phyloP scores from a whole-genome alignment of 768 basidiomycete species.

The Mycena vulgaris region DNA sequence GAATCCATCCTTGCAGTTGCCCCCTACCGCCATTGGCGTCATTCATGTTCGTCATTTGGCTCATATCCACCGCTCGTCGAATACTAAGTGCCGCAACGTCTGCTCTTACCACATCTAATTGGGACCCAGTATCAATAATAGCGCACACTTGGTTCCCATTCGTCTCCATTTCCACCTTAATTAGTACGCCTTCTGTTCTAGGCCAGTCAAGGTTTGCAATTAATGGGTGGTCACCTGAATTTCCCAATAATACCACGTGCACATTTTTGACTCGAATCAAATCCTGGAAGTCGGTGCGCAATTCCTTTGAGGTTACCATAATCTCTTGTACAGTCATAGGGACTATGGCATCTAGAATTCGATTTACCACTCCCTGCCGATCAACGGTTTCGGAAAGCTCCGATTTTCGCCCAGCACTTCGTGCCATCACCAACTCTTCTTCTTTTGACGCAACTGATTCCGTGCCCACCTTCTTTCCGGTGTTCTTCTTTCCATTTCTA shows the following conservation, averaged over 20 bases:
- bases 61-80: slow-evolving; percentile 36
- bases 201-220: neutral
- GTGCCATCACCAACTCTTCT: neutral
- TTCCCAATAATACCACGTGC: neutral
- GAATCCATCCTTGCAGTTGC: slow-evolving; percentile 39
- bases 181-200: slow-evolving; percentile 17
- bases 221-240: neutral
- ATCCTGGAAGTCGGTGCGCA: slow-evolving; percentile 18
- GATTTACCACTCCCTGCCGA: neutral
- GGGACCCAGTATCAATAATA: slow-evolving; percentile 48
- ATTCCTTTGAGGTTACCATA: slow-evolving; percentile 18
- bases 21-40: slow-evolving; percentile 50
- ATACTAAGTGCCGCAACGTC: slow-evolving; percentile 22
- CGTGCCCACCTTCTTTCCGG: neutral
- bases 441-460: neutral
- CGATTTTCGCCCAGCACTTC: neutral
- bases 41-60: slow-evolving; percentile 30
- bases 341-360: slow-evolving; percentile 16
- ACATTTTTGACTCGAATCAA: slow-evolving; percentile 25
- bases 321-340: slow-evolving; percentile 6
- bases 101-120: slow-evolving; percentile 42
- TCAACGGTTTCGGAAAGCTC: slow-evolving; percentile 7
- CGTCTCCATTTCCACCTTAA: too few species aligned
- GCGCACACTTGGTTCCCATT: slow-evolving; percentile 33
- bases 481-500: neutral